A percentile compares a stretch with the other conserved stretches of the same genome.
phyloP scores from a whole-genome alignment of 352 stramenopile genomes.

The Phytophthora foliorum region DNA sequence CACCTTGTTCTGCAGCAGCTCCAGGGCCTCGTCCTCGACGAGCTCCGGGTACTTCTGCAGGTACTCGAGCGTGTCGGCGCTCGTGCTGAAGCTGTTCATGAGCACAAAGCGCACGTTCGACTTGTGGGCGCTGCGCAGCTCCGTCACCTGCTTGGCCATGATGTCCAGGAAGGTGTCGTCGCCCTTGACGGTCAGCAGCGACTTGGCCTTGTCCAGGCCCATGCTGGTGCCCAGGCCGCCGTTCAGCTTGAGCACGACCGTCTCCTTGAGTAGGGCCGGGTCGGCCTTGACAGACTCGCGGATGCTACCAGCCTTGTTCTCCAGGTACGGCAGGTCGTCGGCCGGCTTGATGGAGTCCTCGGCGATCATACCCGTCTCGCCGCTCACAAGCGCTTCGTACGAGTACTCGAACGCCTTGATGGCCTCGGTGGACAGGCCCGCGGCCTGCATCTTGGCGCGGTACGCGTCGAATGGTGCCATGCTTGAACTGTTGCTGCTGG shows the following conservation, averaged over 20 bases:
- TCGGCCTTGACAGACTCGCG: conserved; percentile 80
- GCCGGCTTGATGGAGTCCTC: conserved; percentile 94
- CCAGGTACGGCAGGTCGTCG: conserved; percentile 82
- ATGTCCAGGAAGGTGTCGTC: conserved; percentile 95
- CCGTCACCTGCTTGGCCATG: conserved; percentile 93
- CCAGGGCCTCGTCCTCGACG: conserved; percentile 94
- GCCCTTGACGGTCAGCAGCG: conserved; percentile 93
- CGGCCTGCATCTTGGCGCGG: conserved; percentile 97
- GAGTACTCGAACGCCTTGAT: conserved; percentile 99
- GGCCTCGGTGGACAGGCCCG: conserved; percentile 94
- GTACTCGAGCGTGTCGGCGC: conserved; percentile 87
- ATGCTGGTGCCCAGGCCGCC: conserved; percentile 89
- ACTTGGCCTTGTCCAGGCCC: conserved; percentile 97
- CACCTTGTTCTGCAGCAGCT: conserved; percentile 99
- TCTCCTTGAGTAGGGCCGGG: conserved; percentile 81
- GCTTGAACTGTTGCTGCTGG: conserved; percentile 29
- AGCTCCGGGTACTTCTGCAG: conserved; percentile 92
- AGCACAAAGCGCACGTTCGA: conserved; percentile 93
- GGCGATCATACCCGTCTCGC: conserved; percentile 97
- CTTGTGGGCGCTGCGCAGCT: conserved; percentile 95
- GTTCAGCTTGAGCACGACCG: conserved; percentile 91
- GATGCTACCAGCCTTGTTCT: conserved; percentile 82
- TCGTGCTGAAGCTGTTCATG: conserved; percentile 93
- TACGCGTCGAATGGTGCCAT: conserved; percentile 83
- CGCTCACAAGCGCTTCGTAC: conserved; percentile 95